phyloP scores from a whole-genome alignment of 257 asterid species.

The Cordia subcordata region DNA sequence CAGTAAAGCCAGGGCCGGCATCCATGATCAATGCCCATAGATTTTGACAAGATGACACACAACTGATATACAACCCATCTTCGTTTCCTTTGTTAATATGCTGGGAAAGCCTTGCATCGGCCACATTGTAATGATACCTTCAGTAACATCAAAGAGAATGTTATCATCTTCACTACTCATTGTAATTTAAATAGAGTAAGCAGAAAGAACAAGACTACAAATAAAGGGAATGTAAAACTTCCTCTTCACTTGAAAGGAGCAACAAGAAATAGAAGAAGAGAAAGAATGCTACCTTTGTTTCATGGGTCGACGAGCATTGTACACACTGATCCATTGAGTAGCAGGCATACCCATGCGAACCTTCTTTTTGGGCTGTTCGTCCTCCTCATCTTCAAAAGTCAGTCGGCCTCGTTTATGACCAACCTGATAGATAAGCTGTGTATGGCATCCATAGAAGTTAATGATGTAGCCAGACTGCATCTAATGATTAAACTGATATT shows the following conservation, averaged over 20 bases:
- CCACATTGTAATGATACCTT: slow-evolving; percentile 31
- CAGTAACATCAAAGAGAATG: neutral
- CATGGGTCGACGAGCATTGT: slow-evolving; percentile 6
- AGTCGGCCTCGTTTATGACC: slow-evolving; percentile 1
- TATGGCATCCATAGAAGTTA: neutral
- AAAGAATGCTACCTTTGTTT: neutral
- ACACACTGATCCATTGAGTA: slow-evolving; percentile 7
- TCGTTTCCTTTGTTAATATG: slow-evolving; percentile 65
- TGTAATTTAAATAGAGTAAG: neutral
- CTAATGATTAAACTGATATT: too few relatives aligned
- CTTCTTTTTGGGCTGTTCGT: neutral
- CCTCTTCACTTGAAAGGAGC: neutral
- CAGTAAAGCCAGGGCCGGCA: slow-evolving; percentile 61
- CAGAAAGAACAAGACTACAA: neutral
- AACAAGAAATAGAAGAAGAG: neutral
- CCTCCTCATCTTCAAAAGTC: neutral
- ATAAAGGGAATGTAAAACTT: neutral
- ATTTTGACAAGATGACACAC: slow-evolving; percentile 54
- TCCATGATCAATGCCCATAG: slow-evolving; percentile 78
- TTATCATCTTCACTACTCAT: neutral
- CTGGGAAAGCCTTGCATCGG: slow-evolving; percentile 49
- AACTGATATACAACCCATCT: slow-evolving; percentile 59
- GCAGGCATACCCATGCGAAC: slow-evolving; percentile 9
- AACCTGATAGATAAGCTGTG: slow-evolving; percentile 1
- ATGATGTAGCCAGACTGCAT: neutral